Evolutionary conservation across 164 flowering plant species (phyloP).

Genomic region (Chimonanthus salicifolius): DNA sequence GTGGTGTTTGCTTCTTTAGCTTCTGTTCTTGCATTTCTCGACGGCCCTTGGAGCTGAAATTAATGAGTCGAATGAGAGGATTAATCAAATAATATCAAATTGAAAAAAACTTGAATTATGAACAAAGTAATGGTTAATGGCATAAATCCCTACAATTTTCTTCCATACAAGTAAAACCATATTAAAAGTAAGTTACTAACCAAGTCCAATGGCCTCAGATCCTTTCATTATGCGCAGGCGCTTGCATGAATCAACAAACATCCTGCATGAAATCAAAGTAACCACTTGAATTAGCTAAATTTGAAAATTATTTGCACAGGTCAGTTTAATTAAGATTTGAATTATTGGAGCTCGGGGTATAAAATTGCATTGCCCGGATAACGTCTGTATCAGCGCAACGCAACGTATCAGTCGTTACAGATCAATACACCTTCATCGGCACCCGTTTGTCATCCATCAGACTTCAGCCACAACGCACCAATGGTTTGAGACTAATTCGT

Average conservation of each 20-base stretch:
- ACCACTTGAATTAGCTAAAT: too few species aligned
- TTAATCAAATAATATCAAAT: background rate
- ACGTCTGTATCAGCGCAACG: too few species aligned
- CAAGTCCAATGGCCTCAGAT: slow-evolving; percentile 45
- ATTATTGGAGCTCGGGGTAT: too few species aligned
- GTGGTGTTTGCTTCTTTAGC: slow-evolving; percentile 24
- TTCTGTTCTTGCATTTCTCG: slow-evolving; percentile 74
- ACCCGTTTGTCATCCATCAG: too few species aligned
- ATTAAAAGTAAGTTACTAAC: slow-evolving; percentile 14
- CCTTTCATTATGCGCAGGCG: slow-evolving; percentile 49
- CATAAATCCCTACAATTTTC: background rate
- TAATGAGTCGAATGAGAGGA: background rate
- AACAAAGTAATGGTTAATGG: background rate
- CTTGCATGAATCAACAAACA: slow-evolving; percentile 48
- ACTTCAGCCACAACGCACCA: too few species aligned
- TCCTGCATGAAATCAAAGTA: slow-evolving; percentile 22
- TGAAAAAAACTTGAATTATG: background rate
- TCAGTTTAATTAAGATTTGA: too few species aligned
- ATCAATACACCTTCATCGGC: too few species aligned
- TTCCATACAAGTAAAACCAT: background rate
- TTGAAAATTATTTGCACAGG: too few species aligned
- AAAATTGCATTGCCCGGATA: too few species aligned
- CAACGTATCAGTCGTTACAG: too few species aligned
- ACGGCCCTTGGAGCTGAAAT: slow-evolving; percentile 73
- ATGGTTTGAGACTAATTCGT: too few species aligned